A percentile compares a stretch with the other conserved stretches of the same genome.
These are phyloP conservation scores for Rutstroemia sydowiana DNA, from an alignment of 2,329 filamentous ascomycete genomes.

Conservation along the genomic window DNA sequence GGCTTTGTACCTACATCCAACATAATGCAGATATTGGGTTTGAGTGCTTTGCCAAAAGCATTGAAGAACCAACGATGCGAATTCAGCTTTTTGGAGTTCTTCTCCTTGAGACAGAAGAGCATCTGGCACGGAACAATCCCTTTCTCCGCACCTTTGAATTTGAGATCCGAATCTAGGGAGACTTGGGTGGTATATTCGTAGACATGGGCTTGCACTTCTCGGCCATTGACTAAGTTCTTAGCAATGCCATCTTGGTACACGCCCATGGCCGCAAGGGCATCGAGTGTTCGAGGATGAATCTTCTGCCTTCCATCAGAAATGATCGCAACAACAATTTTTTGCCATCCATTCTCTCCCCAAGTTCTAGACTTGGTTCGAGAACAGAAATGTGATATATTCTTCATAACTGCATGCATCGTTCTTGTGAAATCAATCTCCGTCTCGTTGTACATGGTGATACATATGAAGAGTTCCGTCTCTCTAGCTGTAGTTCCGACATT, in stretches of 20 bases:
- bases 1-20: slow-evolving; percentile 95
- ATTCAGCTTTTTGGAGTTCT: slow-evolving; percentile 96
- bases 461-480: slow-evolving; percentile 94
- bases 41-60: slow-evolving; percentile 84
- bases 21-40: slow-evolving; percentile 93
- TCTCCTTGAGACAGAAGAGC: slow-evolving; percentile 97
- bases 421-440: slow-evolving; percentile 93
- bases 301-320: slow-evolving; percentile 91
- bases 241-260: slow-evolving; percentile 98
- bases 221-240: slow-evolving; percentile 96
- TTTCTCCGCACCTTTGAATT: slow-evolving; percentile 99
- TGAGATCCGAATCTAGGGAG: slow-evolving; percentile 87
- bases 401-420: slow-evolving; percentile 98
- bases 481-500: slow-evolving; percentile 75
- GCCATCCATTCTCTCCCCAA: slow-evolving; percentile 96
- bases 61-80: slow-evolving; percentile 99
- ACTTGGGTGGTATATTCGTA: slow-evolving; percentile 99
- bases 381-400: slow-evolving; percentile 96
- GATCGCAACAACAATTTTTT: slow-evolving; percentile 97
- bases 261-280: slow-evolving; percentile 91
- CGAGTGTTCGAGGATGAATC: slow-evolving; percentile 87
- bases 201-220: slow-evolving; percentile 90
- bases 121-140: slow-evolving; percentile 97
- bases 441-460: slow-evolving; percentile 98
- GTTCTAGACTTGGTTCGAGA: slow-evolving; percentile 84